Evolutionary conservation across 208 protist genomes (phyloP).

Genomic region (Wallacemonas sp.): DNA sequence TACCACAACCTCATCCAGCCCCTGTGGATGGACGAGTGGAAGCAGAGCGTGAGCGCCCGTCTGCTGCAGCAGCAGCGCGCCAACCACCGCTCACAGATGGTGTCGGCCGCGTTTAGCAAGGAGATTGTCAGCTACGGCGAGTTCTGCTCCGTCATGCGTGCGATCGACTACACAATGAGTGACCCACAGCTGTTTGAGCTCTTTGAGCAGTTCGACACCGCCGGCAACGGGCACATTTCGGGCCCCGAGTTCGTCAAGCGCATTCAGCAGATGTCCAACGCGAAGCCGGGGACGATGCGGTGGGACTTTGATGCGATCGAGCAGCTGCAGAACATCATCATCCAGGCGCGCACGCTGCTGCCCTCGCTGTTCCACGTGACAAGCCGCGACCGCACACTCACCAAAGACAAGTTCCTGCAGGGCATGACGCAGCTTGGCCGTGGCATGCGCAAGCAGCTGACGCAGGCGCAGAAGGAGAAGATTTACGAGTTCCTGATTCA

Average conservation of each 20-base stretch:
- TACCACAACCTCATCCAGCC: slow-evolving; percentile 78
- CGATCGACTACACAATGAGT: slow-evolving; percentile 84
- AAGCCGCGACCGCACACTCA: slow-evolving; percentile 49
- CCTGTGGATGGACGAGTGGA: slow-evolving; percentile 74
- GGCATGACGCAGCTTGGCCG: slow-evolving; percentile 72
- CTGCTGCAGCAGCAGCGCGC: slow-evolving; percentile 78
- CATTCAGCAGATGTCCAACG: slow-evolving; percentile 43
- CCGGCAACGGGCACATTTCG: slow-evolving; percentile 58
- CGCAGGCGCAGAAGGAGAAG: slow-evolving; percentile 68
- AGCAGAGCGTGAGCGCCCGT: slow-evolving; percentile 52
- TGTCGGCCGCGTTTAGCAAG: slow-evolving; percentile 75
- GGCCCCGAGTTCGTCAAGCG: slow-evolving; percentile 73
- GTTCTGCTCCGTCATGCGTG: slow-evolving; percentile 85
- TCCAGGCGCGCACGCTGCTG: slow-evolving; percentile 79
- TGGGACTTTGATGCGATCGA: slow-evolving; percentile 87
- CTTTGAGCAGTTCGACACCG: slow-evolving; percentile 73
- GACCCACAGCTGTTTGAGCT: slow-evolving; percentile 85
- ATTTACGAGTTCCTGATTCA: slow-evolving; percentile 73
- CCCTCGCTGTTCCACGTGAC: slow-evolving; percentile 67
- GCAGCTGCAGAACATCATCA: slow-evolving; percentile 86
- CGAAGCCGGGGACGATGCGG: slow-evolving; percentile 59
- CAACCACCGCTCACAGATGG: slow-evolving; percentile 79
- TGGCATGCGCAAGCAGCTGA: slow-evolving; percentile 81
- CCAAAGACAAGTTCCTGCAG: slow-evolving; percentile 63
- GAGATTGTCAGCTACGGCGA: slow-evolving; percentile 80